Percentiles rank a stretch among this genome's conserved stretches.
These are phyloP conservation scores for Calonectria honghensis DNA, from an alignment of 2,329 filamentous ascomycete genomes.

Conservation along the genomic window DNA sequence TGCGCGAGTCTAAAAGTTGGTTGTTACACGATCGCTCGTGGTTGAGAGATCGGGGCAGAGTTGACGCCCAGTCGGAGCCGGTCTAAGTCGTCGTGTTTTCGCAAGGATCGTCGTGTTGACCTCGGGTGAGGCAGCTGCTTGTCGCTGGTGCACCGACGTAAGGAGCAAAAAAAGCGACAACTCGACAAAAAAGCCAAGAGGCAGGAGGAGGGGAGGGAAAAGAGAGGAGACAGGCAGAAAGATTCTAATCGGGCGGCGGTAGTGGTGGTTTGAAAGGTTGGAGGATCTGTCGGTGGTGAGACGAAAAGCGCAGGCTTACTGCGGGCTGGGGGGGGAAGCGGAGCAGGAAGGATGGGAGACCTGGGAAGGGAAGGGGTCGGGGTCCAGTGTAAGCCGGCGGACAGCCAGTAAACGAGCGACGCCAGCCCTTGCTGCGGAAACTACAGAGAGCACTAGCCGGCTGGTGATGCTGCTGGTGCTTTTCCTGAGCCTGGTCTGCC, in stretches of 20 bases:
- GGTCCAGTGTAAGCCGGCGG: slow-evolving; percentile 25
- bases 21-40: slow-evolving; percentile 16
- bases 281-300: slow-evolving; percentile 30
- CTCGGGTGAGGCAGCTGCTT: background rate
- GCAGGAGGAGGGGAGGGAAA: background rate
- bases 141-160: slow-evolving; percentile 19
- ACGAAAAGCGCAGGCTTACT: slow-evolving; percentile 36
- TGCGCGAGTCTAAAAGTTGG: background rate
- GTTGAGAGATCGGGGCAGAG: background rate
- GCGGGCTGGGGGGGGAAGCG: slow-evolving; percentile 20
- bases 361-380: slow-evolving; percentile 30
- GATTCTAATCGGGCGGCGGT: slow-evolving; percentile 26
- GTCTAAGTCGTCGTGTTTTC: slow-evolving; percentile 24
- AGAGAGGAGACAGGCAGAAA: background rate
- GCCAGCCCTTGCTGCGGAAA: slow-evolving; percentile 36
- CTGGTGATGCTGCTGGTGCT: slow-evolving; percentile 31
- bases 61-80: slow-evolving; percentile 21
- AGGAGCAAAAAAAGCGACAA: slow-evolving; percentile 8
- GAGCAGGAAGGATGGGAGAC: slow-evolving; percentile 28
- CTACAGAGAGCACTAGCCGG: slow-evolving; percentile 34
- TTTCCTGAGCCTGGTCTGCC: slow-evolving; percentile 24
- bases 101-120: slow-evolving; percentile 21
- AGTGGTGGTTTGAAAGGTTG: slow-evolving; percentile 28
- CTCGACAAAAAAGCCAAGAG: background rate
- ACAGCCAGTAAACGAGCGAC: slow-evolving; percentile 21